Percentiles rank a stretch among this genome's conserved stretches.
These are phyloP conservation scores for Fusarium buharicum DNA, from an alignment of 2,329 filamentous ascomycete genomes.

Conservation along the genomic window DNA sequence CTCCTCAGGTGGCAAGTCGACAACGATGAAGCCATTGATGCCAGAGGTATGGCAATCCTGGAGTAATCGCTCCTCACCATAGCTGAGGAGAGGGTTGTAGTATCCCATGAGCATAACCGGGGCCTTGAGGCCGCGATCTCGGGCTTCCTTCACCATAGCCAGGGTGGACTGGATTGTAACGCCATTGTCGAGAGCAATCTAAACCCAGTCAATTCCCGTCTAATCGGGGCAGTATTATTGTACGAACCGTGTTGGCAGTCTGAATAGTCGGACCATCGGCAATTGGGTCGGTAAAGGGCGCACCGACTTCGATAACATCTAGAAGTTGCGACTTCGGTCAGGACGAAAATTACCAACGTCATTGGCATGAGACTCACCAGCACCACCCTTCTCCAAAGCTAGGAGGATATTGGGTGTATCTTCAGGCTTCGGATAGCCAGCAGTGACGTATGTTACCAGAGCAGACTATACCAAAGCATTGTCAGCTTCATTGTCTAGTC, in stretches of 20 bases:
- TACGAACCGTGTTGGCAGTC: slow-evolving; percentile 83
- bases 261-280: slow-evolving; percentile 98
- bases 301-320: slow-evolving; percentile 94
- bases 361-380: slow-evolving; percentile 67
- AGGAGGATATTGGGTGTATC: slow-evolving; percentile 86
- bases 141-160: slow-evolving; percentile 83
- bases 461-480: slow-evolving; percentile 68
- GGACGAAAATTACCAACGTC: slow-evolving; percentile 8
- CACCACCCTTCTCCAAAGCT: slow-evolving; percentile 90
- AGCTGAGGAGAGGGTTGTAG: slow-evolving; percentile 95
- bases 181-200: slow-evolving; percentile 83
- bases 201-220: slow-evolving; percentile 39
- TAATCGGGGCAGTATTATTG: background rate
- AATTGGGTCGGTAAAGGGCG: slow-evolving; percentile 98
- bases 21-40: slow-evolving; percentile 96
- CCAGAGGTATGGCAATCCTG: slow-evolving; percentile 85
- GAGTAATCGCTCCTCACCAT: slow-evolving; percentile 90
- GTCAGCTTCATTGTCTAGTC: slow-evolving; percentile 33
- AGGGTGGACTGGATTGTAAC: slow-evolving; percentile 84
- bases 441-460: slow-evolving; percentile 95
- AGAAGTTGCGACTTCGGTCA: slow-evolving; percentile 18
- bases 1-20: slow-evolving; percentile 95
- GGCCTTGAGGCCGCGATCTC: slow-evolving; percentile 78
- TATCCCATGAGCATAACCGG: slow-evolving; percentile 98
- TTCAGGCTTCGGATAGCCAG: slow-evolving; percentile 85